Percentiles rank a stretch among this genome's conserved stretches.
Conservation (phyloP, 495 filamentous ascomycete genomes). For the Tuber microsphaerosporum region DNA sequence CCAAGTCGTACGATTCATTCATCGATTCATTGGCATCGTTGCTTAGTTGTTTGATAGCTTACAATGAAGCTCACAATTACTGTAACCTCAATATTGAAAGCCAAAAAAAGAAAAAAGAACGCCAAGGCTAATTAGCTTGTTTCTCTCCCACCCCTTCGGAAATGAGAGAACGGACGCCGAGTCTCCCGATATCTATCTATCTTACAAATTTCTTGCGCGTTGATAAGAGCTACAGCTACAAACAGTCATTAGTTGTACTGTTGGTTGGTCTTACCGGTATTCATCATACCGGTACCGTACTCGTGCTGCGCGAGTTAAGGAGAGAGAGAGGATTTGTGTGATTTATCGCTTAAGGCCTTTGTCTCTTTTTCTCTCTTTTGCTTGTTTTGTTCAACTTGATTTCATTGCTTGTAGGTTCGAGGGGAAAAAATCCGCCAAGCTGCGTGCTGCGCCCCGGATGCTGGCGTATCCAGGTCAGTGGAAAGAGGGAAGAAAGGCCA, state of each 20-base stretch:
- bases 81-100: neutral
- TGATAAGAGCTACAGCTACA: too few species aligned
- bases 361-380: neutral
- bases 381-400: neutral
- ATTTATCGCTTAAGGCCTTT: neutral
- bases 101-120: neutral
- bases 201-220: neutral
- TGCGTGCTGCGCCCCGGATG: neutral
- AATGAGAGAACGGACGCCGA: neutral
- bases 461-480: neutral
- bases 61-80: neutral
- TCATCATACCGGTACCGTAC: neutral
- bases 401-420: neutral
- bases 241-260: neutral
- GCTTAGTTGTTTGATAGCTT: neutral
- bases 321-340: neutral
- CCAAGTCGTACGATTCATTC: neutral
- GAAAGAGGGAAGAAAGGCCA: neutral
- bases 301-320: neutral
- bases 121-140: neutral
- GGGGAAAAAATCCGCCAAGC: neutral
- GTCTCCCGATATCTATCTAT: neutral
- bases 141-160: neutral
- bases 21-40: neutral
- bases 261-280: neutral